These are phyloP conservation scores for Crithidia sp. DNA, from an alignment of 208 protist genomes.

Conservation along the genomic window DNA sequence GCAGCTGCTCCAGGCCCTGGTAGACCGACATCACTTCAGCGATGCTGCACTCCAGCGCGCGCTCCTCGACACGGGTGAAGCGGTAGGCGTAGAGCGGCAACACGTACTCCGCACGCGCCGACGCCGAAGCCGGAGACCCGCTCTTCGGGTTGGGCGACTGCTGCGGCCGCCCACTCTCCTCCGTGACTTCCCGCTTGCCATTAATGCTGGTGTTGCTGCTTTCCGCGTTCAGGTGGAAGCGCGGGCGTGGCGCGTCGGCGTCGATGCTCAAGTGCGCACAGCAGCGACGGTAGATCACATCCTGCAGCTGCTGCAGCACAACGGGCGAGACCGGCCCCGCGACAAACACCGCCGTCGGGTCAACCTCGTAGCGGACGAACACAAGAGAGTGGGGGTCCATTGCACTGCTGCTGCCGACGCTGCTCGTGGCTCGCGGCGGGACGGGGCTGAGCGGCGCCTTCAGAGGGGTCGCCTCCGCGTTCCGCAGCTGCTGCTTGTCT, in stretches of 20 bases:
- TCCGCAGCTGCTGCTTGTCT: not conserved
- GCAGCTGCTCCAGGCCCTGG: constrained; percentile 34
- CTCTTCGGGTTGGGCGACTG: too few species aligned
- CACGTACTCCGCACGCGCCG: constrained; percentile 23
- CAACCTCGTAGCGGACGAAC: constrained; percentile 63
- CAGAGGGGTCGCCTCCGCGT: not conserved
- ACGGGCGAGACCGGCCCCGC: constrained; percentile 39
- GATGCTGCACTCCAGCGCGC: constrained; percentile 48
- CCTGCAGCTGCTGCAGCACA: constrained; percentile 55
- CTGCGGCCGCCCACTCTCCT: not conserved
- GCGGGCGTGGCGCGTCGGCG: constrained; percentile 25
- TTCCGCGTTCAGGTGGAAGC: constrained; percentile 10
- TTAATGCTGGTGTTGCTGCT: not conserved
- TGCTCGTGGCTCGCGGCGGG: constrained; percentile 6
- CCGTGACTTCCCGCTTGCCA: not conserved
- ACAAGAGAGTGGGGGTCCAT: constrained; percentile 30
- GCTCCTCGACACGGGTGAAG: constrained; percentile 49
- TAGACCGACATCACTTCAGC: constrained; percentile 52
- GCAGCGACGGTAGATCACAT: constrained; percentile 52
- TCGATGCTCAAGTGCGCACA: constrained; percentile 32
- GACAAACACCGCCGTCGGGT: constrained; percentile 59
- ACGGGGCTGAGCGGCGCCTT: too few species aligned
- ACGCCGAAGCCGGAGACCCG: not conserved
- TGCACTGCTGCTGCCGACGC: constrained; percentile 10
- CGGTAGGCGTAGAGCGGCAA: constrained; percentile 54